Evolutionary conservation across 2,329 filamentous ascomycete genomes (phyloP), one percentile per base, ranked within the genome.

Genomic region (Bipolaris victoriae): DNA sequence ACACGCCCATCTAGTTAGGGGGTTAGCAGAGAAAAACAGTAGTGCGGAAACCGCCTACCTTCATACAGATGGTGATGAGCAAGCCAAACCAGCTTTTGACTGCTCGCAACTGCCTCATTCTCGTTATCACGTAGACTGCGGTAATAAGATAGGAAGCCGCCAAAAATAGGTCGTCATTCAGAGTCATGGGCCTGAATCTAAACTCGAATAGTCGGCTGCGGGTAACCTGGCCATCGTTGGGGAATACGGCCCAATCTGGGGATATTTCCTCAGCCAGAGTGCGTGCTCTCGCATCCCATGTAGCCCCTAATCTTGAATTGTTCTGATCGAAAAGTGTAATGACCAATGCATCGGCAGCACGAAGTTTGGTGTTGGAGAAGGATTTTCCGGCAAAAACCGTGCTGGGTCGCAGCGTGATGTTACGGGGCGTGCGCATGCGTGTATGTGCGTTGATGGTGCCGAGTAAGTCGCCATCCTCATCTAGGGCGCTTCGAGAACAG

Each of bases 331-430:
- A 83, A 6, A 94, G 77, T 6, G 90, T 92, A 58, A 94, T 87
- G 52, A 94, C 90, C 5, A 94, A 80, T 2, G 90, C 89, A 77
- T 94, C 90, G 1, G 89, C 90, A 4, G 89, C 89, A 22, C 88
- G 79, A 2, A 94, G 81, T 50, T 81, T 83, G 10, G 86, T 83
- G 55, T 90, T 85, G 55, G 88, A 83, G 63, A 92, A 93, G 3
- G 83, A 82, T 70, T 93, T 92, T n/a, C 90, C 90, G 56, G 90
- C 91, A 65, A 94, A 92, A 16, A 93, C 90, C 50, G 90, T 91
- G 2, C 89, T 90, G 67, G 91, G 90, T 9, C 90, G 84, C 26
- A 94, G 78, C 0, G 89, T 91, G 41, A 92, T 81, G 70, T 92
- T 91, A 66, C 90, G 85, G 1, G 85, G 85, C 0, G 90, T 90